Percentiles rank a stretch among this genome's conserved stretches.
These are phyloP conservation scores for Selaginella tamariscina DNA, from an alignment of 75 land plant species.

Conservation along the genomic window DNA sequence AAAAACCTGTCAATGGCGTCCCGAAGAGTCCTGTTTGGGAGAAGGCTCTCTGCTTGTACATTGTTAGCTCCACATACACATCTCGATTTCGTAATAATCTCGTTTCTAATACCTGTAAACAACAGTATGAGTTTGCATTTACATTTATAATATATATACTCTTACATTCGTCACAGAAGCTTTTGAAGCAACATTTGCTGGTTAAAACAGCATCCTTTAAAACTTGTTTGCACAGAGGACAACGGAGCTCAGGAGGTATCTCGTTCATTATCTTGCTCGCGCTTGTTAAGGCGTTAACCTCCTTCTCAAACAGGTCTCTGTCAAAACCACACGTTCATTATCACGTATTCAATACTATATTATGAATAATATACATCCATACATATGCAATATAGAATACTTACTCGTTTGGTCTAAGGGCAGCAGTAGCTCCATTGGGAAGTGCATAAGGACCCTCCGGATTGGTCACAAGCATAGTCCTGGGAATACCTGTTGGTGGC, in stretches of 20 bases:
- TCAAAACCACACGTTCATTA: neutral
- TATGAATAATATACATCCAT: neutral
- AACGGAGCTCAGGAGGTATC: constrained; percentile 4
- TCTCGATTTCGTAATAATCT: neutral
- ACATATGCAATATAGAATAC: neutral
- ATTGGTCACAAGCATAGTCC: constrained; percentile 1
- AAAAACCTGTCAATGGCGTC: constrained; percentile 1
- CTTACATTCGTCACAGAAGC: constrained; percentile 9
- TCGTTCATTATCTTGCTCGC: neutral
- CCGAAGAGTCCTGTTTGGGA: constrained; percentile 1
- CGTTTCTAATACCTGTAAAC: constrained; percentile 5
- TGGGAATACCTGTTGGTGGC: constrained; percentile 8
- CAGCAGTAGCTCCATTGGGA: constrained; percentile 2
- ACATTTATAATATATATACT: neutral
- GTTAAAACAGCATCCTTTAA: constrained; percentile 1
- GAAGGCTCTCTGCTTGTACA: neutral
- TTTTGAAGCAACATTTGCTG: constrained; percentile 11
- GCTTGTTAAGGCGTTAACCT: neutral
- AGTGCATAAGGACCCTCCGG: constrained; percentile 6
- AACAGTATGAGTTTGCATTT: neutral
- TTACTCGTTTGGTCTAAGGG: neutral
- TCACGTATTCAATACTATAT: neutral
- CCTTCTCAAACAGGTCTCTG: constrained; percentile 8
- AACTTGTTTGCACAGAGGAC: constrained; percentile 2
- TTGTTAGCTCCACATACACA: constrained; percentile 1